phyloP scores from a whole-genome alignment of 148 eudicot genomes.

The Hydrangea macrophylla region DNA sequence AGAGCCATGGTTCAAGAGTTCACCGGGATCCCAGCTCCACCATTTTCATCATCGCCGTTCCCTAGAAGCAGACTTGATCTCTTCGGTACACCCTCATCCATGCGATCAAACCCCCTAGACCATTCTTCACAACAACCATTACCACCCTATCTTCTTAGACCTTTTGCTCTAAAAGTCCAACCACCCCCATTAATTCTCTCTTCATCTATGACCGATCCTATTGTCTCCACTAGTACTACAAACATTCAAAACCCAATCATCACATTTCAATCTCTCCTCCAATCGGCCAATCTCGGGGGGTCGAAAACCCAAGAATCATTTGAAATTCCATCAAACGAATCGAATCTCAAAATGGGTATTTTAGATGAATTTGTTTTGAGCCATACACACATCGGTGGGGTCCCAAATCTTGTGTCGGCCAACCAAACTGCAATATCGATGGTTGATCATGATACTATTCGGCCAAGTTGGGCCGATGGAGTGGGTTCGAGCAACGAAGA shows the following conservation, averaged over 20 bases:
- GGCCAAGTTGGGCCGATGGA: slow-evolving; percentile 12
- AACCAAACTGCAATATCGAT: slow-evolving; percentile 11
- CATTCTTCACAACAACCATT: slow-evolving; percentile 6
- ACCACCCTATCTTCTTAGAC: slow-evolving; percentile 44
- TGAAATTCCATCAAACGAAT: slow-evolving; percentile 12
- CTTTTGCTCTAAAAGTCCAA: slow-evolving; percentile 50
- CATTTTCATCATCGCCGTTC: slow-evolving; percentile 48
- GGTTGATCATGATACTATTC: neutral
- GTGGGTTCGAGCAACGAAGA: slow-evolving; percentile 5
- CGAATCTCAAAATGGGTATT: slow-evolving; percentile 14
- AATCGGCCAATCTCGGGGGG: slow-evolving; percentile 3
- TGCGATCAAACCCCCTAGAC: slow-evolving; percentile 25
- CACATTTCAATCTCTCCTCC: slow-evolving; percentile 29
- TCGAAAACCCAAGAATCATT: slow-evolving; percentile 8
- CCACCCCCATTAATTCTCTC: slow-evolving; percentile 10
- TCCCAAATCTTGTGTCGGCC: slow-evolving; percentile 17
- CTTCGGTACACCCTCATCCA: slow-evolving; percentile 30
- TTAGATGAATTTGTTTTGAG: slow-evolving; percentile 12
- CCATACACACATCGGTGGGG: slow-evolving; percentile 2
- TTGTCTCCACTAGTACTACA: neutral
- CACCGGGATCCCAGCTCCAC: slow-evolving; percentile 78
- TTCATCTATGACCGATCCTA: slow-evolving; percentile 2
- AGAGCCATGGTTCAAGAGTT: slow-evolving; percentile 95
- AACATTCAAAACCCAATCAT: slow-evolving; percentile 18
- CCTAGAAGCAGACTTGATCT: slow-evolving; percentile 45